Percentiles rank a stretch among this genome's conserved stretches.
phyloP scores from a whole-genome alignment of 345 rosid species.

The Salix suchowensis region DNA sequence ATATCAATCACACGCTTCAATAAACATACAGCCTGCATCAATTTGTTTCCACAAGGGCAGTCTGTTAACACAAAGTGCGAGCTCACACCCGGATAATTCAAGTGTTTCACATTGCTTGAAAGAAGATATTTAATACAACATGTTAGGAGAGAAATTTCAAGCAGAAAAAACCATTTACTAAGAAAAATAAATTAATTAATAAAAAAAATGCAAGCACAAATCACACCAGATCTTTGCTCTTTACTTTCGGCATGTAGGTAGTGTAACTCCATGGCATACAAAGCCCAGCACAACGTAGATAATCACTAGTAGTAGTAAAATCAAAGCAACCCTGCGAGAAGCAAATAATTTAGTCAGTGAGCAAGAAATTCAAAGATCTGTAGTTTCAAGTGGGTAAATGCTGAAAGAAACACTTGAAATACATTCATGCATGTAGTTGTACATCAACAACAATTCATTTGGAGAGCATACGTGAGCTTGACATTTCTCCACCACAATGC shows the following conservation, averaged over 20 bases:
- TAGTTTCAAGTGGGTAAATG: neutral
- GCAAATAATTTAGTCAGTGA: constrained; percentile 14
- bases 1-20: constrained; percentile 1
- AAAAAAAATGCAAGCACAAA: constrained; percentile 3
- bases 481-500: constrained; percentile 92
- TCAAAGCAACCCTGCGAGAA: constrained; percentile 58
- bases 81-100: neutral
- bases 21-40: constrained; percentile 9
- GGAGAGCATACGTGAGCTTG: constrained; percentile 67
- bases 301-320: constrained; percentile 55
- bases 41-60: constrained; percentile 6
- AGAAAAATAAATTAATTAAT: neutral
- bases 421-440: neutral
- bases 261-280: constrained; percentile 71
- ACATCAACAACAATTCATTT: neutral
- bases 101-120: constrained; percentile 18
- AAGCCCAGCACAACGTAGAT: constrained; percentile 67
- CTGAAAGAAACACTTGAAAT: neutral
- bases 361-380: neutral
- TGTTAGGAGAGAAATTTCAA: neutral
- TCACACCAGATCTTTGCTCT: constrained; percentile 9
- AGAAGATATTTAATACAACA: neutral
- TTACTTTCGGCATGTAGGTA: constrained; percentile 72
- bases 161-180: constrained; percentile 3
- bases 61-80: neutral